Percentiles rank a stretch among this genome's conserved stretches.
phyloP scores from a whole-genome alignment of 2,329 filamentous ascomycete species.

The Hymenoscyphus occultus region DNA sequence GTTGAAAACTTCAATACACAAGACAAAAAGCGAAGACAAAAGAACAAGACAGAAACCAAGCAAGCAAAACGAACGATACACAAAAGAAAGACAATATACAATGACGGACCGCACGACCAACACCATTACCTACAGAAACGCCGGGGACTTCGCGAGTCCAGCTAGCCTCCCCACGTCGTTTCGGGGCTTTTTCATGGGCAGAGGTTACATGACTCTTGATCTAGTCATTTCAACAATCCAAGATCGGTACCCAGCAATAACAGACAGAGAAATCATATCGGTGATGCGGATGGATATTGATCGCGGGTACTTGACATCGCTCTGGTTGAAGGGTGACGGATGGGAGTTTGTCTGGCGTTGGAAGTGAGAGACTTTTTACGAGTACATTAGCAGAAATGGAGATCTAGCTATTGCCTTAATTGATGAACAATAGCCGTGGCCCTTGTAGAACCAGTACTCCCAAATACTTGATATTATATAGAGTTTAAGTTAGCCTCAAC shows the following conservation, averaged over 20 bases:
- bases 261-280: not conserved
- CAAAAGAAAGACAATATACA: not conserved
- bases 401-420: not conserved
- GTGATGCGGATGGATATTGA: conserved; percentile 6
- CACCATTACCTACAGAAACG: not conserved
- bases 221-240: not conserved
- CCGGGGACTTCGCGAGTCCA: not conserved
- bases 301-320: not conserved
- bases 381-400: not conserved
- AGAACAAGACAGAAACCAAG: not conserved
- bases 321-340: not conserved
- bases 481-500: too few relatives aligned
- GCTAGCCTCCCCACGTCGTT: not conserved
- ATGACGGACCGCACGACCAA: not conserved
- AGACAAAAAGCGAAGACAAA: not conserved
- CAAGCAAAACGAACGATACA: not conserved
- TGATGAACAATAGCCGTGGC: too few relatives aligned
- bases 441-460: too few relatives aligned
- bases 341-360: conserved; percentile 6
- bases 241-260: not conserved
- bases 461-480: too few relatives aligned
- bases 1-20: not conserved
- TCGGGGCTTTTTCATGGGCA: not conserved
- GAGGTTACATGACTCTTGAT: not conserved
- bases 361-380: not conserved